Base-by-base conservation (phyloP, 371 early-diverging fungal genomes). In the Fennellomyces sp. region DNA sequence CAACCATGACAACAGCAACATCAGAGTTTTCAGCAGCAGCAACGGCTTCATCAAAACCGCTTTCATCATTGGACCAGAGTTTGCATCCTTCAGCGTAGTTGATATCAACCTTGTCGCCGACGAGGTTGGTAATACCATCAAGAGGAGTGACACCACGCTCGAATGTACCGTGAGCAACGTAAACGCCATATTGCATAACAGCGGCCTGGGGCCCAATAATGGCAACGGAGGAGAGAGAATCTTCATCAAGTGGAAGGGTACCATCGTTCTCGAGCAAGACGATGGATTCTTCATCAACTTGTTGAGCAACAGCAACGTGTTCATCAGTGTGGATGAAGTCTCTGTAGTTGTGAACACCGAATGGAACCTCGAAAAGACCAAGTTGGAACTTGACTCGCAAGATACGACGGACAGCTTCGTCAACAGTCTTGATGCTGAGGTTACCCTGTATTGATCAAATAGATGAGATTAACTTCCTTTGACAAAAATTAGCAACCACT, bases 151-250 rank as follows among this genome's bases (percentile, higher is more conserved):
- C 58, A 30, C 67, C 61, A 19, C 67, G 67, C 5, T 56, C 58
- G 36, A 61, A 66, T 1, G 15, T 49, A 15, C 67, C 67, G 27
- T 57, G 58, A 5, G 52, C 51, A 11, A 56, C 52, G 33, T 66
- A 66, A 23, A 56, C 66, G 12, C 58, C 56, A 28, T 66, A 66
- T 47, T 66, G 66, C 66, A 66, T 61, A 5, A 66, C 62, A 25
- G 25, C 60, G 4, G 83, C 80, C 55, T 82, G 79, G 35, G 69
- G 67, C 5, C 83, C 83, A 56, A 81, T 72, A 13, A 83, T 62
- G 17, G 80, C 80, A 68, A 83, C 56, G 12, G 64, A 65, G 8
- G 52, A 45, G 25, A 53, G 55, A 2, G 49, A 38, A 11, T 52
- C 29, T 21, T 53, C 56, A 1, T 72, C 38, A 0, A 75, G 65